Base-by-base conservation (phyloP, 225 moss, liverwort and hornwort genomes). In the Bryum argenteum region DNA sequence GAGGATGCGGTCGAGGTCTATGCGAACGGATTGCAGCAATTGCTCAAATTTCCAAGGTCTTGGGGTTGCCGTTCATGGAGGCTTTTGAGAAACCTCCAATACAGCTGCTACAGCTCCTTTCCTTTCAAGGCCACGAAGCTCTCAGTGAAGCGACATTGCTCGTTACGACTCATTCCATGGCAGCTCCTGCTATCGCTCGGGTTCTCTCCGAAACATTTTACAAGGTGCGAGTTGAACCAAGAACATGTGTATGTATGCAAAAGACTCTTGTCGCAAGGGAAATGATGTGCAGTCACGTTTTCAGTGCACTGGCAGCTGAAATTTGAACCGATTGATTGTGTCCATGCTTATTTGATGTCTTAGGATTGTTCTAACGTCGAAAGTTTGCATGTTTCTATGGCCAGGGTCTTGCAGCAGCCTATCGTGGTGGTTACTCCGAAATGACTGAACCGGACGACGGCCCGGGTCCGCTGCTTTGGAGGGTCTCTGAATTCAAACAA, bases 391-490 rank as follows among this genome's bases (percentile, higher is more conserved):
- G 39, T 39, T 51, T 28, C 39, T 53, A 40, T 4, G 21, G 23
- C 14, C 75, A 87, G 84, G 89, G 92, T 37, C 79, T 89, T 20
- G 59, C 84, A 71, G 89, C 89, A 76, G 92, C 92, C 63, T 80
- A 89, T 77, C 92, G 89, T 58, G 89, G 89, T 23, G 92, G 92
- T 54, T 92, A 82, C 75, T 79, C 79, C 71, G 80, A 89, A 54
- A 80, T 85, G 11, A 77, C 75, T 70, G 83, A 73, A 75, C 67
- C 78, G 71, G 71, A 72, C 39, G 92, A 92, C 68, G 89, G 92
- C 74, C 89, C 92, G 44, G 88, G 88, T 40, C 92, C 89, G 15
- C 79, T 92, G 71, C 80, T 92, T 28, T 92, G 92, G 92, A 85
- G 89, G 63, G 59, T 83, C 59, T 88, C 88, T 60, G 89, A 92